phyloP scores from a whole-genome alignment of 148 eudicot species.

The Talinum fruticosum region DNA sequence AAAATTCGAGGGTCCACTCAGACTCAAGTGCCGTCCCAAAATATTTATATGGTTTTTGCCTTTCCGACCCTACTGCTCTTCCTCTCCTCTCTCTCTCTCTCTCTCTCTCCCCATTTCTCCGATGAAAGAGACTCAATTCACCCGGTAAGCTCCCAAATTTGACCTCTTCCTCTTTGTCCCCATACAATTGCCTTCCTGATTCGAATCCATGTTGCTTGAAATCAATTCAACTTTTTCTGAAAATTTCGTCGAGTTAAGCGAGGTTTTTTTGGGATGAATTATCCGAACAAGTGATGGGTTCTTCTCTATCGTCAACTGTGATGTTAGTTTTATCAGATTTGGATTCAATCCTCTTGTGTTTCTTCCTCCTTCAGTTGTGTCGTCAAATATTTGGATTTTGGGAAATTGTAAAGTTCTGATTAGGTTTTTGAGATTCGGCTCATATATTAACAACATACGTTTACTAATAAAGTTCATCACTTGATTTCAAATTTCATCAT shows the following conservation, averaged over 20 bases:
- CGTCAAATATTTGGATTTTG: background rate
- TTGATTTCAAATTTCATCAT: background rate
- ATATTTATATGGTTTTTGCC: background rate
- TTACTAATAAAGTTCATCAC: background rate
- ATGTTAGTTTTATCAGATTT: background rate
- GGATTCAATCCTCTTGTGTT: background rate
- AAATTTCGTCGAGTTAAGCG: background rate
- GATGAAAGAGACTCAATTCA: background rate
- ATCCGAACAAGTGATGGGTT: background rate
- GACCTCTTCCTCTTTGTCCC: background rate
- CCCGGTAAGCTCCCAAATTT: slow-evolving; percentile 5
- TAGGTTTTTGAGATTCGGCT: background rate
- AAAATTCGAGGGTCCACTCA: background rate
- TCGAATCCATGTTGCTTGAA: background rate
- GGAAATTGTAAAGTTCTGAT: background rate
- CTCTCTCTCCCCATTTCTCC: background rate
- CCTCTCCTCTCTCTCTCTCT: slow-evolving; percentile 10
- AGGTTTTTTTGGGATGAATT: background rate
- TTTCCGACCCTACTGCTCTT: background rate
- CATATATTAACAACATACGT: background rate
- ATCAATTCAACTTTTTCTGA: background rate
- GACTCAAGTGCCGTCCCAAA: background rate
- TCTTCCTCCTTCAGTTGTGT: background rate
- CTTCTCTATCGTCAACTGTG: background rate
- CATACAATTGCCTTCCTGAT: background rate